Percentiles rank a stretch among this genome's conserved stretches.
phyloP scores from a whole-genome alignment of 345 rosid species.

The Bruguiera sexangula region DNA sequence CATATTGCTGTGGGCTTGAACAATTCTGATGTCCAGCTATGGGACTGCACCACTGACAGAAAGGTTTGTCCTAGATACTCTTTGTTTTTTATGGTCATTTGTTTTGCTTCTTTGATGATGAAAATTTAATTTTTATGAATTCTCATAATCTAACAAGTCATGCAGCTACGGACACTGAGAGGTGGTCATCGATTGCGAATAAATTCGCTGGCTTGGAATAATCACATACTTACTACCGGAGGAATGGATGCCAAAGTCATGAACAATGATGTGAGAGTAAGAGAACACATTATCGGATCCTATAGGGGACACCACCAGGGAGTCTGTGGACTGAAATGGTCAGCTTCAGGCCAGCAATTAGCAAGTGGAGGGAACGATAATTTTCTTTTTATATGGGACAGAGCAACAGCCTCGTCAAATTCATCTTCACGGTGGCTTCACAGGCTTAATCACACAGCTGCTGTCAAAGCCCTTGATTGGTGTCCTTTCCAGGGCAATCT shows the following conservation, averaged over 20 bases:
- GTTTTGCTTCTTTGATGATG: not conserved
- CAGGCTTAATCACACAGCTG: constrained; percentile 48
- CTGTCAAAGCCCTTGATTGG: constrained; percentile 62
- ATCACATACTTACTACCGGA: constrained; percentile 47
- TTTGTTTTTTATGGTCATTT: not conserved
- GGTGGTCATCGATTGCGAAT: constrained; percentile 45
- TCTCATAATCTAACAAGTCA: not conserved
- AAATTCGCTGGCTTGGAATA: constrained; percentile 51
- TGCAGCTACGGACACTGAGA: constrained; percentile 37
- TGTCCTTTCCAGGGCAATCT: constrained; percentile 56
- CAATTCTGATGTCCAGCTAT: constrained; percentile 49
- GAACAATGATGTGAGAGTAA: constrained; percentile 48
- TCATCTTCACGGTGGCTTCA: constrained; percentile 51
- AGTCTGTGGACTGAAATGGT: constrained; percentile 56
- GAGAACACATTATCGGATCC: constrained; percentile 42
- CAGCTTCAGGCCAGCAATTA: constrained; percentile 48
- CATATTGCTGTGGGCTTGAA: constrained; percentile 46
- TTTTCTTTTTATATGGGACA: constrained; percentile 49
- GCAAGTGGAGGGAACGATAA: constrained; percentile 56
- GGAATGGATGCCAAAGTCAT: constrained; percentile 47
- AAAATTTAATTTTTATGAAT: not conserved
- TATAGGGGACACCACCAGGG: constrained; percentile 48
- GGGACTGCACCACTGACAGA: constrained; percentile 39
- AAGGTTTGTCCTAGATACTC: constrained; percentile 20
- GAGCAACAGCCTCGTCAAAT: constrained; percentile 37